Evolutionary conservation across 192 early-diverging fungal species (phyloP).

Genomic region (Podila horticola): DNA sequence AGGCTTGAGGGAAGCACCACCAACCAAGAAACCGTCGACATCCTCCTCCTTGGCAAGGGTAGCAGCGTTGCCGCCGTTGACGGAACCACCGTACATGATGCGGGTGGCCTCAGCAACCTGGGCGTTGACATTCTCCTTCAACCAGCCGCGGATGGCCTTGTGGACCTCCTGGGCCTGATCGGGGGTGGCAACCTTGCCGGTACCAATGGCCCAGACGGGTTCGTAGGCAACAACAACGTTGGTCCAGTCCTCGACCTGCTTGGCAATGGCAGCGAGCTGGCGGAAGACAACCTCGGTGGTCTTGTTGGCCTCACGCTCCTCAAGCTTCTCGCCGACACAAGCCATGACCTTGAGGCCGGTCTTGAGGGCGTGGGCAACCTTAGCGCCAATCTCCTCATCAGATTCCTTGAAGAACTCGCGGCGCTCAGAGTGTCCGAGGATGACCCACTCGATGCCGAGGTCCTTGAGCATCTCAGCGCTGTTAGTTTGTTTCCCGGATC

Average conservation of each 20-base stretch:
- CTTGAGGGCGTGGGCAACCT: slow-evolving; percentile 88
- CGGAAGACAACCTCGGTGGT: slow-evolving; percentile 89
- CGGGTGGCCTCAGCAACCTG: slow-evolving; percentile 90
- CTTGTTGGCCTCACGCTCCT: slow-evolving; percentile 90
- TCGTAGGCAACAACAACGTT: slow-evolving; percentile 99
- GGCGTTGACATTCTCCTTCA: slow-evolving; percentile 83
- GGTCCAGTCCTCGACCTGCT: slow-evolving; percentile 85
- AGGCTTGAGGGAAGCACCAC: slow-evolving; percentile 96
- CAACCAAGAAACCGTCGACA: slow-evolving; percentile 99
- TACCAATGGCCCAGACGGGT: slow-evolving; percentile 99
- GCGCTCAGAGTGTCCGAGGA: slow-evolving; percentile 99
- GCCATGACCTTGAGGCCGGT: slow-evolving; percentile 93
- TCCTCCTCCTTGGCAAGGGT: slow-evolving; percentile 85
- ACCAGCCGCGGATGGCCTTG: slow-evolving; percentile 86
- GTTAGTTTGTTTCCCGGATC: background rate
- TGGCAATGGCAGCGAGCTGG: slow-evolving; percentile 89
- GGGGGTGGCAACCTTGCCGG: slow-evolving; percentile 96
- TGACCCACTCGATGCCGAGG: slow-evolving; percentile 93
- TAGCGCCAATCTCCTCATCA: slow-evolving; percentile 89
- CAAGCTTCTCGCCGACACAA: slow-evolving; percentile 96
- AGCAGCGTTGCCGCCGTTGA: slow-evolving; percentile 87
- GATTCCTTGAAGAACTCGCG: slow-evolving; percentile 91
- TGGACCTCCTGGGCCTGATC: slow-evolving; percentile 98
- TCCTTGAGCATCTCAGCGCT: slow-evolving; percentile 97
- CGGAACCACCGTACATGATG: slow-evolving; percentile 97